These are phyloP conservation scores for Setomelanomma holmii DNA, from an alignment of 2,329 filamentous ascomycete genomes.

Conservation along the genomic window DNA sequence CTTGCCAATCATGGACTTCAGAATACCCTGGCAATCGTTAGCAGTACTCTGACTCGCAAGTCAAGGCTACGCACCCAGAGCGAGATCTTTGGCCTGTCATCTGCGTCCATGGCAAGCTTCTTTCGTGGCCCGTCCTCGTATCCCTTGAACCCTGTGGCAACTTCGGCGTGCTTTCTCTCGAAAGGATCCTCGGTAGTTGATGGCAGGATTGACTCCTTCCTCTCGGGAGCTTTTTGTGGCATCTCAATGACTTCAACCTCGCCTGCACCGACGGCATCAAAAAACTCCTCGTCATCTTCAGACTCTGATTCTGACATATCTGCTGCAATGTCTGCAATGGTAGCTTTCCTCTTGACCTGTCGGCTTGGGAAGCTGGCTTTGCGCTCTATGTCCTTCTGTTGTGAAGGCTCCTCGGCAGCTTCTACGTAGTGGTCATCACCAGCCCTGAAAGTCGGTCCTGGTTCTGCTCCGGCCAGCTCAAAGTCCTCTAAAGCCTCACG, in stretches of 20 bases:
- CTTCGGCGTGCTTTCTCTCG: conserved; percentile 64
- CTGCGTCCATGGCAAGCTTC: conserved; percentile 85
- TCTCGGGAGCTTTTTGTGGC: conserved; percentile 55
- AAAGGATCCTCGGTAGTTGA: conserved; percentile 55
- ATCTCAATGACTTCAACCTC: conserved; percentile 82
- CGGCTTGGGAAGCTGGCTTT: conserved; percentile 28
- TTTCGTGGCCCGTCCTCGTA: conserved; percentile 89
- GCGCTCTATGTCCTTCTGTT: conserved; percentile 31
- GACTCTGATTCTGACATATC: conserved; percentile 73
- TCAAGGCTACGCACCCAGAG: conserved; percentile 72
- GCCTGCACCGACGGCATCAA: conserved; percentile 93
- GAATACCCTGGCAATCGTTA: conserved; percentile 71
- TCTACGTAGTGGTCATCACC: conserved; percentile 43
- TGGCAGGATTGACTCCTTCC: conserved; percentile 39
- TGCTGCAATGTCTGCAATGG: conserved; percentile 73
- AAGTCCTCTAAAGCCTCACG: conserved; percentile 78
- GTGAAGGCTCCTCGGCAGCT: conserved; percentile 43
- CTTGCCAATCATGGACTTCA: conserved; percentile 99
- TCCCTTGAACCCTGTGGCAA: conserved; percentile 80
- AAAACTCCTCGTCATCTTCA: conserved; percentile 88
- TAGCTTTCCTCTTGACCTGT: conserved; percentile 64
- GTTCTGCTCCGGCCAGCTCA: conserved; percentile 28
- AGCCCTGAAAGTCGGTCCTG: conserved; percentile 17
- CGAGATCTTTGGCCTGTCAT: conserved; percentile 91
- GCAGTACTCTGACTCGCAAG: conserved; percentile 6